Base-by-base conservation (phyloP, 176 grass and related monocot genomes). In the Otatea glauca region DNA sequence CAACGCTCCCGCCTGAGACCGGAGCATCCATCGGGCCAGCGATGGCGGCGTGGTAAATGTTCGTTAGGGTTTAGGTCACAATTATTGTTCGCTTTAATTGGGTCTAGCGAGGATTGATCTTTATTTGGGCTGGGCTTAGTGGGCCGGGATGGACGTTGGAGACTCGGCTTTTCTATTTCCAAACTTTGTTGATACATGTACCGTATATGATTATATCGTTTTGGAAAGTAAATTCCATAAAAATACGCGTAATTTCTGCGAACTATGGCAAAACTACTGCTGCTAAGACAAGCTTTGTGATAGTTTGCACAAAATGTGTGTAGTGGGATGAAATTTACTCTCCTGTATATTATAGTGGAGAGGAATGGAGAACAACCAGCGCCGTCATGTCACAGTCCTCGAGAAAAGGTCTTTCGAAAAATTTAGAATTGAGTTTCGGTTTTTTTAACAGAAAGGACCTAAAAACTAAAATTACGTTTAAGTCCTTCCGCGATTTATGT, bases 21-120 rank as follows among this genome's bases (percentile, higher is more conserved):
- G 73, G 73, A 1, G 20, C 37, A 17, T 65, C 70, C 88, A 89
- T 85, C 0, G 23, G 1, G 17, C 18, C 59, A 70, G 43, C 27
- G 56, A 60, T 5, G 56, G 81, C 62, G 51, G 83, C 63, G 53
- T 35, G 35, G 60, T 5, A 9, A 21, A 39, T 4, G 18, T 1
- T 50, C 23, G 9, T 2, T 76, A 23, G 74, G 51, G 54, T 58
- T 68, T 68, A 56, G 61, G 5, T 42, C 0, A 32, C 2, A 4
- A 6, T 20, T 18, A 5, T 20, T 20, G 18, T 27, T 55, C 17
- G 3, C 17, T 50, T 50, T 37, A 21, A 35, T 18, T 37, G 16
- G 43, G 43, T 43, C 25, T 4, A 3, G 6, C 2, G 44, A 7
- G 24, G 16, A 49, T 39, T 21, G 32, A 42, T 69, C 3, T 6